Evolutionary conservation across 345 rosid species (phyloP).

Genomic region (Acer negundo): DNA sequence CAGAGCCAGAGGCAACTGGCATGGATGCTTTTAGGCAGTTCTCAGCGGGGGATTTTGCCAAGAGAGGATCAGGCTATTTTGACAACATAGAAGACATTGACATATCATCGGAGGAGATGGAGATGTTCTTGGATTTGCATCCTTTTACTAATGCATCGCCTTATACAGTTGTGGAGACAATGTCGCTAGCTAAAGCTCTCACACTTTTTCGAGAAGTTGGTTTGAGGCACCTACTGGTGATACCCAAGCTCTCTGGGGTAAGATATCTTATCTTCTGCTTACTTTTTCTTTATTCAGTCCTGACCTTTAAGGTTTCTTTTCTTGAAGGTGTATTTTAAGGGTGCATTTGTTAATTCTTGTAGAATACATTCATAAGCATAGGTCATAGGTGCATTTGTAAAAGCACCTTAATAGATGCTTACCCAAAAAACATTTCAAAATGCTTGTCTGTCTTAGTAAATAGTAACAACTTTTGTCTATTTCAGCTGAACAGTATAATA

Average conservation of each 20-base stretch:
- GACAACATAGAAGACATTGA: constrained; percentile 67
- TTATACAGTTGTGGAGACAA: constrained; percentile 87
- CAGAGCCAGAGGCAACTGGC: constrained; percentile 41
- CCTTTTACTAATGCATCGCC: constrained; percentile 94
- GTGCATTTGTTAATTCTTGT: background rate
- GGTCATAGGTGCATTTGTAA: background rate
- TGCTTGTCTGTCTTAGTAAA: background rate
- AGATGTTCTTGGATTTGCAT: constrained; percentile 80
- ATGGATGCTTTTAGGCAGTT: constrained; percentile 44
- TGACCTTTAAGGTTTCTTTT: background rate
- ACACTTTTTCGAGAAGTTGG: constrained; percentile 86
- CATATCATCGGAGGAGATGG: constrained; percentile 78
- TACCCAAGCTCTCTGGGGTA: constrained; percentile 71
- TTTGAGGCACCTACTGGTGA: constrained; percentile 80
- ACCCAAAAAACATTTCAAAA: background rate
- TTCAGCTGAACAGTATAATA: background rate
- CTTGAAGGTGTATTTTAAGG: background rate
- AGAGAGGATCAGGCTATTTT: constrained; percentile 68
- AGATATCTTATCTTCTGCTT: constrained; percentile 33
- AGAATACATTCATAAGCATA: background rate
- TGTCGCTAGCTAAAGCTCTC: constrained; percentile 92
- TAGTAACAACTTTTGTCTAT: too few relatives aligned
- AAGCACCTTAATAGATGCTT: background rate
- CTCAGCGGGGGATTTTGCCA: constrained; percentile 68
- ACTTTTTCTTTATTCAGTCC: background rate